Conservation (phyloP, 768 basidiomycete genomes). For the Mrakia frigida region DNA sequence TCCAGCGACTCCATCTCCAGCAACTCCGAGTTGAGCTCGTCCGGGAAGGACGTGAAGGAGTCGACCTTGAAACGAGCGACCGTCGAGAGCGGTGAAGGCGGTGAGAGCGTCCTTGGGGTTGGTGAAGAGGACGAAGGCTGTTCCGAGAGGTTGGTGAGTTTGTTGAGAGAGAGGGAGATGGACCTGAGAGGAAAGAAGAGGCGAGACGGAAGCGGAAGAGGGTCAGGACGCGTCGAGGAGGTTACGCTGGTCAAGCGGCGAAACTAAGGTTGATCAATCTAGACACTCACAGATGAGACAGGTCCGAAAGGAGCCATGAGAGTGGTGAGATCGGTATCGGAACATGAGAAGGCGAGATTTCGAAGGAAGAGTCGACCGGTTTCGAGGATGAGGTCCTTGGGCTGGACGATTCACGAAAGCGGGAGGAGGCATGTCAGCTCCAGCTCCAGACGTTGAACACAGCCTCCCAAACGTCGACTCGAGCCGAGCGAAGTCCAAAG, state of each 20-base stretch:
- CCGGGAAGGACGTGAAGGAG: slow-evolving; percentile 76
- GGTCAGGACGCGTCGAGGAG: neutral
- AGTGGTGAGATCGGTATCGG: slow-evolving; percentile 60
- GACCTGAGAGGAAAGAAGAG: slow-evolving; percentile 40
- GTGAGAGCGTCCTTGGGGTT: slow-evolving; percentile 53
- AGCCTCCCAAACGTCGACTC: neutral
- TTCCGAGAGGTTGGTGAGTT: slow-evolving; percentile 55
- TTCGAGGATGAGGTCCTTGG: slow-evolving; percentile 56
- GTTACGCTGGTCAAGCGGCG: neutral
- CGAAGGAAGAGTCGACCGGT: slow-evolving; percentile 84
- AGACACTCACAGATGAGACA: slow-evolving; percentile 48
- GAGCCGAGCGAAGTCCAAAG: neutral
- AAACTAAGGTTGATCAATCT: neutral
- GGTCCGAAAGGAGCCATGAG: slow-evolving; percentile 66
- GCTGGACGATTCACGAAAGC: neutral
- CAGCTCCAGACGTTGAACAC: neutral
- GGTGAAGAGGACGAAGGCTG: slow-evolving; percentile 58
- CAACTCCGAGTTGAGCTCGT: slow-evolving; percentile 44
- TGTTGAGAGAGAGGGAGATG: slow-evolving; percentile 55
- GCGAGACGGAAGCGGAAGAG: neutral
- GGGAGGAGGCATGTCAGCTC: neutral
- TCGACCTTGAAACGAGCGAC: slow-evolving; percentile 82
- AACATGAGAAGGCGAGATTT: slow-evolving; percentile 86
- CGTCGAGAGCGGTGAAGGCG: slow-evolving; percentile 75
- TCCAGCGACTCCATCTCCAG: slow-evolving; percentile 38